These are phyloP conservation scores for Sclerotinia subarctica DNA, from an alignment of 2,329 filamentous ascomycete species.

Conservation along the genomic window DNA sequence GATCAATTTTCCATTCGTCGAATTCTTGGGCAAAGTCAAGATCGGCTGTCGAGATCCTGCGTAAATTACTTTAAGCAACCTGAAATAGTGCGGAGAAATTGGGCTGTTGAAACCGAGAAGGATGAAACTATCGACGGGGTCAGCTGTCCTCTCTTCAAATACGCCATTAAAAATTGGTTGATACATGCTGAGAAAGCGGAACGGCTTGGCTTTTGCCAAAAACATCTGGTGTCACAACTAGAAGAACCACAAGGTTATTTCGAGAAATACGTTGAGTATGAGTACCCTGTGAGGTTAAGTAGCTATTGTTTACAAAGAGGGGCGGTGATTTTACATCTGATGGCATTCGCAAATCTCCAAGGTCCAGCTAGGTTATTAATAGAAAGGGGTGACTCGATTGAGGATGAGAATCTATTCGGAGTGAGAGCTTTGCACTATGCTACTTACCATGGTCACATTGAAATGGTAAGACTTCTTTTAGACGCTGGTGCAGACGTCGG, in stretches of 20 bases:
- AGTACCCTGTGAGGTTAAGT: too few relatives aligned
- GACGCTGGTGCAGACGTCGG: slow-evolving; percentile 22
- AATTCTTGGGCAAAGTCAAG: slow-evolving; percentile 21
- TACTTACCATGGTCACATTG: slow-evolving; percentile 16
- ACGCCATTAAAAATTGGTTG: slow-evolving; percentile 20
- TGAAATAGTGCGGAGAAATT: slow-evolving; percentile 9
- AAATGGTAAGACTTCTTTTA: slow-evolving; percentile 24
- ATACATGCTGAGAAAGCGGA: slow-evolving; percentile 24
- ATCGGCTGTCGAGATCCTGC: slow-evolving; percentile 22
- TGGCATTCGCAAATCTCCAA: slow-evolving; percentile 16
- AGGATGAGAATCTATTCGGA: not conserved
- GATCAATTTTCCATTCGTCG: not conserved
- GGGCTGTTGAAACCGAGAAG: not conserved
- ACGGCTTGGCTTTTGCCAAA: slow-evolving; percentile 9
- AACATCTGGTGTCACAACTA: slow-evolving; percentile 19
- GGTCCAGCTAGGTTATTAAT: slow-evolving; percentile 3
- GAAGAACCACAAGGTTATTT: slow-evolving; percentile 12
- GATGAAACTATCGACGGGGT: not conserved
- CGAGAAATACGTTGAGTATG: not conserved
- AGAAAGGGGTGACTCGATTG: not conserved
- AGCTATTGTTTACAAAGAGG: not conserved
- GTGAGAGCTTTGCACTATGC: slow-evolving; percentile 21
- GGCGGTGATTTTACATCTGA: slow-evolving; percentile 19
- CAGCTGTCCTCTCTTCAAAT: slow-evolving; percentile 16
- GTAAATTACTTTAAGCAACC: slow-evolving; percentile 23